Evolutionary conservation across 495 filamentous ascomycete species (phyloP), one percentile per base, ranked within the genome.

Genomic region (Poronia punctata): DNA sequence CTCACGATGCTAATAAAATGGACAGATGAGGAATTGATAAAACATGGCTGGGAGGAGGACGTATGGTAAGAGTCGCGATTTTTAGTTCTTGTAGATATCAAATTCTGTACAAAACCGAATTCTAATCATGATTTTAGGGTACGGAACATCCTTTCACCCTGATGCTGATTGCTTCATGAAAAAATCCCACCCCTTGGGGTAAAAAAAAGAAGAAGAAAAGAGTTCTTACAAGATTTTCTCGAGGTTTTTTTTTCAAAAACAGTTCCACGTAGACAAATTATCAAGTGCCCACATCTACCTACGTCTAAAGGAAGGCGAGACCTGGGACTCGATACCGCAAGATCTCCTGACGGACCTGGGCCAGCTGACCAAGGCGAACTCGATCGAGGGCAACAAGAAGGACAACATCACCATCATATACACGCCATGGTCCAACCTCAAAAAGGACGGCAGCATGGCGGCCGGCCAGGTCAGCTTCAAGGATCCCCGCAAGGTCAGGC

Each of bases 301-400:
- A 14, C 83, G 92, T 8, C 71, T 96, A 23, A 75, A 72, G 12
- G 82, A 90, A 28, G 86, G 83, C 30, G 76, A 93, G 53, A 72
- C 75, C 32, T 98, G 90, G 92, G 88, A 95, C 12, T 67, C 74
- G 24, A 85, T 98, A 40, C 78, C 84, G 2, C 48, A 77, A 40
- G 76, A 80, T 4, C 72, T 98, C 15, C 48, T 98, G 22, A 79
- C 75, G 34, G 92, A 98, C 61, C 87, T 90, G 49, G 89, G 80
- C 14, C 92, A 98, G 60, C 71, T 98, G 38, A 98, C 92, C 35
- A 98, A 98, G 64, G 89, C 92, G 37, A 98, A 98, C 64, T 96
- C 89, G 22, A 98, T 98, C 53, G 92, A 98, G 65, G 93, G 92
- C 43, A 98, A 97, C 67, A 98, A 98, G 66, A 96, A 96, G 66